phyloP scores from a whole-genome alignment of 75 land plant species.

The Ceratopteris richardii region DNA sequence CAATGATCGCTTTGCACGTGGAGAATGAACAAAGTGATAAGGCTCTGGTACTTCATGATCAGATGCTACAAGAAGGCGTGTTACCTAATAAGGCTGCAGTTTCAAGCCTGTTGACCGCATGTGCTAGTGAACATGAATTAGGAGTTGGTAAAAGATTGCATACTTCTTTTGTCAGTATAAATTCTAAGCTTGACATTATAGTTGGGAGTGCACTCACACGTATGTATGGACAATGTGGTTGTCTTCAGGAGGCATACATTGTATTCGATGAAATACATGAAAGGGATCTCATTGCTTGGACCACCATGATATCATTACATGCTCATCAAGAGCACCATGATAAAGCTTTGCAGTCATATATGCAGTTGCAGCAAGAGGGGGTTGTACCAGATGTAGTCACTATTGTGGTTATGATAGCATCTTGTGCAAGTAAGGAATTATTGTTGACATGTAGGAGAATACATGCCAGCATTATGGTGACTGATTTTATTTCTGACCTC shows the following conservation, averaged over 20 bases:
- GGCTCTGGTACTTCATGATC: neutral
- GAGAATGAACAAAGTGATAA: slow-evolving; percentile 1
- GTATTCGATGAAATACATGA: slow-evolving; percentile 7
- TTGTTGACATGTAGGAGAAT: neutral
- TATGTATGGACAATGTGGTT: slow-evolving; percentile 13
- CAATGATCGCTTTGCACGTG: slow-evolving; percentile 2
- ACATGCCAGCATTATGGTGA: neutral
- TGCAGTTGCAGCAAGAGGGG: slow-evolving; percentile 4
- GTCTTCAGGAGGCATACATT: neutral
- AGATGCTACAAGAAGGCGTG: slow-evolving; percentile 12
- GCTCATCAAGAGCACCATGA: neutral
- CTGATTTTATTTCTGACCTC: neutral
- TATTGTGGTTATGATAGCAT: neutral
- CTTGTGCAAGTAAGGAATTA: slow-evolving; percentile 2
- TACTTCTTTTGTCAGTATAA: neutral
- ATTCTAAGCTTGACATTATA: neutral
- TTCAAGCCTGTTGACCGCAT: neutral
- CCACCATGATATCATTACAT: slow-evolving; percentile 7
- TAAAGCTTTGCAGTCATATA: slow-evolving; percentile 4
- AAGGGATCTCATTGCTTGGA: slow-evolving; percentile 11
- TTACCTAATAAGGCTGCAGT: neutral
- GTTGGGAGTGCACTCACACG: slow-evolving; percentile 8
- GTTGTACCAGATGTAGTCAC: slow-evolving; percentile 6
- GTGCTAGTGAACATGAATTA: neutral
- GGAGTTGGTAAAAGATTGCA: neutral